Base-by-base conservation (phyloP, 75 land plant species). In the Cupressus sempervirens region DNA sequence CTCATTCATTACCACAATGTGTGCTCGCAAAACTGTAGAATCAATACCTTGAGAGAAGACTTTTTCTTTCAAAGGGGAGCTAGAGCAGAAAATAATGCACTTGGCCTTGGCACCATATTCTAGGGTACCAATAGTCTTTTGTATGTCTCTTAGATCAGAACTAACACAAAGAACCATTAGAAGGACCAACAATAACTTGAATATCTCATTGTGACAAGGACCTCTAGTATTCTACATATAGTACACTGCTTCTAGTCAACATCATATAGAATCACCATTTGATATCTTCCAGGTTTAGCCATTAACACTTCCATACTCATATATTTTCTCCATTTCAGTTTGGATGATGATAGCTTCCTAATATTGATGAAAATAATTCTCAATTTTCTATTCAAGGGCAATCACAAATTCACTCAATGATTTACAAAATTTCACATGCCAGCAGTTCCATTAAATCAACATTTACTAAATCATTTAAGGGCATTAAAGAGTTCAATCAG, bases 401-500 rank as follows among this genome's bases (percentile, higher is more conserved):
- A 36, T 83, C 70, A 70, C 50, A 84, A 0, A 12, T 43, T n/a
- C 10, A 16, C 32, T 75, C 80, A 83, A 54, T 85, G 83, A 41
- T 88, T 82, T 38, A 77, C 86, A 84, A 85, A 88, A 53, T 84
- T 86, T 87, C 86, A 85, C 36, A 46, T 84, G 23, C 20, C 53
- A 35, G 38, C 46, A 68, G 67, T 80, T 80, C 58, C 82, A 18
- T 84, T 70, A 50, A 23, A 56, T 15, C 29, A 29, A 32, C 68
- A 76, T 41, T 73, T 86, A 85, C 29, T 36, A 73, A 67, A 48
- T 67, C 29, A 23, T 81, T 65, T 36, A 85, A 50, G 52, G 58
- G 20, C 54, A 32, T 85, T 70, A 48, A 48, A 80, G 48, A 80
- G 81, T 45, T 8, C n/a, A n/a, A n/a, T n/a, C n/a, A n/a, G n/a